Evolutionary conservation across 768 basidiomycete genomes (phyloP).

Genomic region (Polyporus arcularius): DNA sequence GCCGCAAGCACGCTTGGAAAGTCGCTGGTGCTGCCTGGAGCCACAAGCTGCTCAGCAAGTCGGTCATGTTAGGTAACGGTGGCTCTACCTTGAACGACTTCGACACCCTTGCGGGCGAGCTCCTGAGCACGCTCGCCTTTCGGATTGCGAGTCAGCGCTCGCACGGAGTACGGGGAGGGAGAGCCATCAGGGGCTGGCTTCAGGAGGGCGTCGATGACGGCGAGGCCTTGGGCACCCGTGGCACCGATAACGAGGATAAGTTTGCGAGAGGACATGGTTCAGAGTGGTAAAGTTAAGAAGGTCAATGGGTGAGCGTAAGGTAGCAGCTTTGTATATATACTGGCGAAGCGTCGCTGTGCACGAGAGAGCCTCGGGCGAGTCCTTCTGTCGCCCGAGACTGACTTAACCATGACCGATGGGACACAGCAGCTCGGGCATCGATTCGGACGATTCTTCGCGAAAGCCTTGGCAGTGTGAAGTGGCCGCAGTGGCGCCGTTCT

Average conservation of each 20-base stretch:
- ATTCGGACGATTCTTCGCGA: too few relatives aligned
- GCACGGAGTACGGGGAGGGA: slow-evolving; percentile 43
- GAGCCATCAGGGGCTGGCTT: slow-evolving; percentile 34
- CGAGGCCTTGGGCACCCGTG: slow-evolving; percentile 46
- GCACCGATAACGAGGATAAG: slow-evolving; percentile 46
- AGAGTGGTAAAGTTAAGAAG: not conserved
- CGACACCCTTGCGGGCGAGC: slow-evolving; percentile 37
- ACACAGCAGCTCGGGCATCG: too few relatives aligned
- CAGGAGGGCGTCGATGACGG: slow-evolving; percentile 40
- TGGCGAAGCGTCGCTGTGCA: too few relatives aligned
- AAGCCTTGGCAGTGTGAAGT: too few relatives aligned
- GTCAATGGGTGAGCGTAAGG: not conserved
- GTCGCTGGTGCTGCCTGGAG: slow-evolving; percentile 34
- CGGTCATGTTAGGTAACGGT: too few relatives aligned
- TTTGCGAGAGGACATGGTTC: slow-evolving; percentile 21
- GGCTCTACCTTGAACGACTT: slow-evolving; percentile 35
- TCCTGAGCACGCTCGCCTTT: slow-evolving; percentile 34
- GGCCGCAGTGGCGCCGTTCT: too few relatives aligned
- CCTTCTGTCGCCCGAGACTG: too few relatives aligned
- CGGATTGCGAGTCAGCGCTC: slow-evolving; percentile 41
- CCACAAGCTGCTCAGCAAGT: not conserved
- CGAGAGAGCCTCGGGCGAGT: too few relatives aligned
- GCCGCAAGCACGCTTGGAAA: slow-evolving; percentile 30
- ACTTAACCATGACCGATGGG: too few relatives aligned
- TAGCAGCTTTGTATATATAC: too few relatives aligned